Evolutionary conservation across 208 protist species (phyloP), one percentile per base, ranked within the genome.

Genomic region (Sergeia podlipaevii): DNA sequence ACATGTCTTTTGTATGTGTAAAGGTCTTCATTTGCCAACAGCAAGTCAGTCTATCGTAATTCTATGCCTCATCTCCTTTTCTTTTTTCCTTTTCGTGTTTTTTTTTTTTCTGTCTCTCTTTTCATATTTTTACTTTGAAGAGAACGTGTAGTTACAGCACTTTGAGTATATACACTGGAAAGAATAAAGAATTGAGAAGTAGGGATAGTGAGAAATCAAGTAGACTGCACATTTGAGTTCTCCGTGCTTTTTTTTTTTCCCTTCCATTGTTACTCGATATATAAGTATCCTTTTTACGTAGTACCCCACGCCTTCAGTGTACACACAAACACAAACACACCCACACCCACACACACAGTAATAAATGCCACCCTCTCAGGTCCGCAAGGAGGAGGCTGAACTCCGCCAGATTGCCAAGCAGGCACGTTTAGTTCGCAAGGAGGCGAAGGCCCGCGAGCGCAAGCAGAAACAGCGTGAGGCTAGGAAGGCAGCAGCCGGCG

Each of bases 361-460:
- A 26, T 23, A 3, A 6, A 89, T 89, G 81, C 54, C 67, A 0
- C 61, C 70, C 11, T 90, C 87, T 17, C 30, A 87, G 51, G 67
- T 75, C n/a, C 64, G 64, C 29, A 91, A 91, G 66, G 87, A 95
- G 62, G 81, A 91, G 79, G 77, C 80, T 30, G 83, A 88, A 67
- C 61, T 91, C 18, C 83, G 83, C 52, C 77, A 85, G 50, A 85
- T 95, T 30, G 78, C 74, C 18, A 84, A 78, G 60, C 45, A 77
- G 45, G 62, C 80, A 4, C 76, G 85, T 3, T 26, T 68, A 5
- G 62, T 72, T 0, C 70, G 65, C 13, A 85, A 86, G 60, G 79
- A 89, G 60, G 75, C 65, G 15, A 64, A 73, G 18, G 50, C 63
- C 20, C 64, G 68, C 10, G 68, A 80, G 37, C 57, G 66, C 18